phyloP scores from a whole-genome alignment of 164 flowering plant species.

The grape (Vitis vinifera) region ASM3070453v1 NC_081810.1:21374501-21375000 shows the following conservation, averaged over 20 bases:
- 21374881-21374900: too few relatives aligned
- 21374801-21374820: slow-evolving; percentile 26
- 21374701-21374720: too few relatives aligned
- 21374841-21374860: background rate
- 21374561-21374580: slow-evolving; percentile 13
- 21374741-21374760: background rate
- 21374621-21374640: slow-evolving; percentile 5
- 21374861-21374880: too few relatives aligned
- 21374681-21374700: too few relatives aligned
- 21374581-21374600: slow-evolving; percentile 35
- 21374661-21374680: background rate
- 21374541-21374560: slow-evolving; percentile 9
- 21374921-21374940: too few relatives aligned
- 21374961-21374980: too few relatives aligned
- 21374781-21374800: background rate
- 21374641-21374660: background rate
- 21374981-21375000: too few relatives aligned
- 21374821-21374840: slow-evolving; percentile 6
- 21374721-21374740: too few relatives aligned
- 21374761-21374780: background rate
- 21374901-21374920: too few relatives aligned
- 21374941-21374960: too few relatives aligned
- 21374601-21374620: slow-evolving; percentile 54
- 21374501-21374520: slow-evolving; percentile 49
- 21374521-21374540: slow-evolving; percentile 30